Conservation (phyloP, 1,284 basidiomycete genomes). For the Retiboletus flavoniger region DNA sequence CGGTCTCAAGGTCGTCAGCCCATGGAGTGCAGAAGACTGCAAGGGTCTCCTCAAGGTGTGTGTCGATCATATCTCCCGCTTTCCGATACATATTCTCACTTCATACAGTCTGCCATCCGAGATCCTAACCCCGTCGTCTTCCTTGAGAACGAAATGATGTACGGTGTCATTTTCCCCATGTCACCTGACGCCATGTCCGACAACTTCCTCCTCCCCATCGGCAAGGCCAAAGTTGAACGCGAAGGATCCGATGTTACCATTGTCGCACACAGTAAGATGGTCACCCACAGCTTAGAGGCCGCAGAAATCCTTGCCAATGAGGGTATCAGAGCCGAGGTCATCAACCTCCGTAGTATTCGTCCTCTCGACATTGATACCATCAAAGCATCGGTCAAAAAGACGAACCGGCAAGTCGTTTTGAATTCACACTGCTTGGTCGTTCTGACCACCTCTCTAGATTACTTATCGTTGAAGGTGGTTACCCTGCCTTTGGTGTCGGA, state of each 20-base stretch:
- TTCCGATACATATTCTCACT: slow-evolving; percentile 5
- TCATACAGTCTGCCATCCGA: slow-evolving; percentile 82
- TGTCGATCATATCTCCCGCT: slow-evolving; percentile 2
- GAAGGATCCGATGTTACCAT: slow-evolving; percentile 93
- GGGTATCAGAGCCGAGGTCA: slow-evolving; percentile 96
- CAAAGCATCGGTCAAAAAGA: slow-evolving; percentile 96
- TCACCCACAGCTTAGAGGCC: slow-evolving; percentile 88
- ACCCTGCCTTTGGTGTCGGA: slow-evolving; percentile 97
- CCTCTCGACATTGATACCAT: slow-evolving; percentile 98
- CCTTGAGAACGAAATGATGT: slow-evolving; percentile 99
- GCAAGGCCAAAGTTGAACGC: slow-evolving; percentile 96
- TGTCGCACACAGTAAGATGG: slow-evolving; percentile 97
- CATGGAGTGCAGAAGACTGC: slow-evolving; percentile 97
- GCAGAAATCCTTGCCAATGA: slow-evolving; percentile 93
- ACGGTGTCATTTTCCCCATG: slow-evolving; percentile 96
- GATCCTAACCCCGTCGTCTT: slow-evolving; percentile 98
- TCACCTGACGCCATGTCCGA: slow-evolving; percentile 93
- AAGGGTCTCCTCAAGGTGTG: slow-evolving; percentile 94
- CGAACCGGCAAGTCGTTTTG: slow-evolving; percentile 67
- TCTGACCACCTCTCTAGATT: slow-evolving; percentile 49
- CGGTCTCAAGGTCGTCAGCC: slow-evolving; percentile 96
- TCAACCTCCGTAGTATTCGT: slow-evolving; percentile 94
- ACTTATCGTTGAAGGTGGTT: slow-evolving; percentile 95
- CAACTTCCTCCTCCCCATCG: slow-evolving; percentile 93
- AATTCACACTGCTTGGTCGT: background rate